Evolutionary conservation across 495 filamentous ascomycete species (phyloP).

Genomic region (Immersiella caudata): DNA sequence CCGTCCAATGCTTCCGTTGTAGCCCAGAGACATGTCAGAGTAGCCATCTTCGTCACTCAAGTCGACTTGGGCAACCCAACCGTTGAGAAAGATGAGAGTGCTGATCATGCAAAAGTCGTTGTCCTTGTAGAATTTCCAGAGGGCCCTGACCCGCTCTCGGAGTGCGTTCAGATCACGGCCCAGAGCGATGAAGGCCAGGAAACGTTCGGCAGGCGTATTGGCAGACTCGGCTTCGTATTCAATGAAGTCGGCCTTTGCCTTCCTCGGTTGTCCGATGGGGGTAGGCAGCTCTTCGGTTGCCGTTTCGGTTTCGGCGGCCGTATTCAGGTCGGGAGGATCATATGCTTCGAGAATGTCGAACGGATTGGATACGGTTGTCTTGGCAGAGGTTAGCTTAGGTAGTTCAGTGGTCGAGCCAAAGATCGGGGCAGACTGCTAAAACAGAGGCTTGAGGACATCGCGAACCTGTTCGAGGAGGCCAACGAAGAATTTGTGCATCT

Average conservation of each 20-base stretch:
- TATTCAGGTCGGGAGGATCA: conserved; percentile 8
- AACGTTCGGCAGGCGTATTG: neutral
- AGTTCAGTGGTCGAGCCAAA: neutral
- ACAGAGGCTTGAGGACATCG: conserved; percentile 29
- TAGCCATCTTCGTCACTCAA: neutral
- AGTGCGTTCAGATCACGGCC: conserved; percentile 12
- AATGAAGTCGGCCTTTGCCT: neutral
- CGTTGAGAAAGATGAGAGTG: conserved; percentile 5
- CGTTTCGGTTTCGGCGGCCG: neutral
- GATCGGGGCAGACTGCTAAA: neutral
- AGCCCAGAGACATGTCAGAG: neutral
- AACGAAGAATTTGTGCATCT: conserved; percentile 42
- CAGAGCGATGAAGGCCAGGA: conserved; percentile 14
- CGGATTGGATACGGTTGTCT: neutral
- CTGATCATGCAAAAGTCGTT: conserved; percentile 4
- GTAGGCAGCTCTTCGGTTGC: neutral
- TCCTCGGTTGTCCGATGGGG: neutral
- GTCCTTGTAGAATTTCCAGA: conserved; percentile 13
- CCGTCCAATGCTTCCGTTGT: conserved; percentile 17
- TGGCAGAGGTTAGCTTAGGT: neutral
- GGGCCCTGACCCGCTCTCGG: conserved; percentile 5
- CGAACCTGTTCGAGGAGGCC: conserved; percentile 37
- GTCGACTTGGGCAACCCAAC: neutral
- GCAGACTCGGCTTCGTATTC: conserved; percentile 7
- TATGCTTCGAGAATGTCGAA: conserved; percentile 11